phyloP scores from a whole-genome alignment of 768 basidiomycete genomes.

The Tubosaeta sp. region DNA sequence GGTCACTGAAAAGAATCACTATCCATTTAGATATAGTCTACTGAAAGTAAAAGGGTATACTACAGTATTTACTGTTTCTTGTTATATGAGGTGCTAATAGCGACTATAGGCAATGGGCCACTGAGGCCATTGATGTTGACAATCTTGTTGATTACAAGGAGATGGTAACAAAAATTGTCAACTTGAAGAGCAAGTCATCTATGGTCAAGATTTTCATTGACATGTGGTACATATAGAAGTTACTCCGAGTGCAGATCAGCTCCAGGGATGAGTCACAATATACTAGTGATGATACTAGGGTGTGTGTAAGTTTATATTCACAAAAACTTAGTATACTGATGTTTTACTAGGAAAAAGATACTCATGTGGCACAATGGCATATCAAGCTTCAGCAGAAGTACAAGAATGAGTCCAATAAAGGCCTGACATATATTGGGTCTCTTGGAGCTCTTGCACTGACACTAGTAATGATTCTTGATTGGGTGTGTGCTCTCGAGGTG shows the following conservation, averaged over 20 bases:
- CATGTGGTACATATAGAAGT: constrained; percentile 1
- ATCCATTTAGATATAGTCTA: no score
- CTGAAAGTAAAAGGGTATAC: neutral
- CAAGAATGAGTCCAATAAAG: neutral
- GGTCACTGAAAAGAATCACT: no score
- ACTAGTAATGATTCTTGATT: constrained; percentile 8
- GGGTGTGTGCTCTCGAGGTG: constrained; percentile 3
- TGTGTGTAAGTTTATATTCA: no score
- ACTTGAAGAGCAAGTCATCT: neutral
- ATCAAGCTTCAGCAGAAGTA: constrained; percentile 12
- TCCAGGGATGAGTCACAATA: neutral
- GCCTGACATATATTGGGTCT: constrained; percentile 3
- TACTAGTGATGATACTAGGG: no score
- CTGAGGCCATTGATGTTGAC: constrained; percentile 9
- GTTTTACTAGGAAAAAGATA: neutral
- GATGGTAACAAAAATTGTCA: constrained; percentile 14
- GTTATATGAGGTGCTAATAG: no score
- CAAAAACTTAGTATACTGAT: no score
- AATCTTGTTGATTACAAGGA: constrained; percentile 10
- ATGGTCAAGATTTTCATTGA: constrained; percentile 4
- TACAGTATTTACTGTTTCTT: no score
- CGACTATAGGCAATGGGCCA: neutral
- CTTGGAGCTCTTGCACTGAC: neutral
- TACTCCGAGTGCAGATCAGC: neutral
- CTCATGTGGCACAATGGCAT: neutral